Percentiles rank a stretch among this genome's conserved stretches.
Evolutionary conservation across 2,329 filamentous ascomycete genomes (phyloP).

Genomic region (Didymosphaeria variabile): DNA sequence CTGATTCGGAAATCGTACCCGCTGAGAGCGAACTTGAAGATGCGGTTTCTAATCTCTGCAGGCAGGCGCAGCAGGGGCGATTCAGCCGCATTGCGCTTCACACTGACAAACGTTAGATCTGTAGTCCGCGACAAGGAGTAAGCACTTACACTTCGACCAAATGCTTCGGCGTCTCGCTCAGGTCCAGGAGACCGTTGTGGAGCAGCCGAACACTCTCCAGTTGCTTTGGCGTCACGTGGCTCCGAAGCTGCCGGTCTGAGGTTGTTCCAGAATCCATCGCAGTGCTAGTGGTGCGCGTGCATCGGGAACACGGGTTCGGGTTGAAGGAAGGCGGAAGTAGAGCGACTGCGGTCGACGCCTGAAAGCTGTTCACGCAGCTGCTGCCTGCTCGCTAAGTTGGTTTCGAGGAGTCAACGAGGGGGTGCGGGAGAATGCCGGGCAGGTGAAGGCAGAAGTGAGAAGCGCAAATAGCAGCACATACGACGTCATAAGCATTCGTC

Average conservation of each 20-base stretch:
- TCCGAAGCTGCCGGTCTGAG: neutral
- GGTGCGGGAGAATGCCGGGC: neutral
- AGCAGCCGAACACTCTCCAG: neutral
- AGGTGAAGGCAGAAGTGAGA: neutral
- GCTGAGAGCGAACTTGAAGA: conserved; percentile 8
- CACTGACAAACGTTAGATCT: neutral
- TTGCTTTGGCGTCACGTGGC: neutral
- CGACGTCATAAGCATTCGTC: neutral
- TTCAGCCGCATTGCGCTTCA: conserved; percentile 9
- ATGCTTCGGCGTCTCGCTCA: neutral
- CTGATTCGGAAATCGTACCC: neutral
- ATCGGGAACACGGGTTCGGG: too few relatives aligned
- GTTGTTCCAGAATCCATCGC: neutral
- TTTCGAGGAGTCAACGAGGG: neutral
- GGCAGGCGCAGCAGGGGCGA: conserved; percentile 20
- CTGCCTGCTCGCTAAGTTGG: neutral
- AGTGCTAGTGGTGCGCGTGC: neutral
- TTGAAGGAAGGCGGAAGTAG: neutral
- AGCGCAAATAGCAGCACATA: neutral
- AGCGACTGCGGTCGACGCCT: neutral
- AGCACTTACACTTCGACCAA: neutral
- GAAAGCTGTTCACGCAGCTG: neutral
- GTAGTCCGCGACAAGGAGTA: neutral
- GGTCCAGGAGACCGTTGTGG: neutral
- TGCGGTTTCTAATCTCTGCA: conserved; percentile 14